Base-by-base conservation (phyloP, 2,329 filamentous ascomycete genomes). In the Fusarium agapanthi region DNA sequence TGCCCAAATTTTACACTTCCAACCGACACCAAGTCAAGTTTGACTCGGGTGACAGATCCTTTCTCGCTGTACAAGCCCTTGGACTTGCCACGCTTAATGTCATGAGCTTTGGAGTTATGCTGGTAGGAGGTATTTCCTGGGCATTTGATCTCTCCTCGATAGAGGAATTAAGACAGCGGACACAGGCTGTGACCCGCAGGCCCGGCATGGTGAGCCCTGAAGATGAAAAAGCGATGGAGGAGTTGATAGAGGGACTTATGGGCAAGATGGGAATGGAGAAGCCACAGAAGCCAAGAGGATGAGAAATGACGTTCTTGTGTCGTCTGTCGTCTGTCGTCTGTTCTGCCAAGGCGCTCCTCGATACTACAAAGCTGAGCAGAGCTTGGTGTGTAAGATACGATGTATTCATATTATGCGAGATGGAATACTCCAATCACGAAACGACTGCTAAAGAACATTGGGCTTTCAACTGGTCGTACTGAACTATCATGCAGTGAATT, bases 41-140 rank as follows among this genome's bases (percentile, higher is more conserved):
- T 57, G 79, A 82, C 69, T 67, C 75, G 13, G 71, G 71, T n/a
- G 80, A 81, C 56, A 76, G 79, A 41, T 67, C 81, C 56, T 80
- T 92, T 43, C 91, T 98, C 71, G 95, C 95, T 2, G 83, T 92
- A 38, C 93, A 97, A 81, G 95, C 95, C 1, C 85, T 99, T 28
- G 93, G 91, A 54, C 85, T 98, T 40, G 96, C 95, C 0, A 97
- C 95, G 0, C 87, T 98, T 75, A 97, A 97, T 76, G 93, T 96
- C 18, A 78, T 91, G 37, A 93, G 91, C 75, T 88, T 96, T 55
- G 91, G 88, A 2, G 90, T 97, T 80, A 90, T 97, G 87, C 83
- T 88, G 14, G 87, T 89, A 0, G 96, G 95, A 7, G 94, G 92
- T 0, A 81, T 91, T 16, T 85, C 93, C 69, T 97, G 92, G 87